These are phyloP conservation scores for Cyphellophora attinorum DNA, from an alignment of 2,329 filamentous ascomycete species.

Conservation along the genomic window DNA sequence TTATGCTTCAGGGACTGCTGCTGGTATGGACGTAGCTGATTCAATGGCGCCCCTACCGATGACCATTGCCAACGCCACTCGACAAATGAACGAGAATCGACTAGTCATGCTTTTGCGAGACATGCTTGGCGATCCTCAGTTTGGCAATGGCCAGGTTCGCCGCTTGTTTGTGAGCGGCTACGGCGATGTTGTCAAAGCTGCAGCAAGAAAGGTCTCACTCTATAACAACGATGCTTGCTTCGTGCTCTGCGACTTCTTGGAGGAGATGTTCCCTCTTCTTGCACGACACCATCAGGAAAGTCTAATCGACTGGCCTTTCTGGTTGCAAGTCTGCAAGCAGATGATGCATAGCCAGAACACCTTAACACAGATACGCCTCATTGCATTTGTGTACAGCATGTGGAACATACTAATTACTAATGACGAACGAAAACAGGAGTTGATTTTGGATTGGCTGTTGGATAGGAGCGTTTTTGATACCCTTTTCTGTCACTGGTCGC, in stretches of 20 bases:
- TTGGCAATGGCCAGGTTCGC: conserved; percentile 45
- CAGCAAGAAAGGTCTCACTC: conserved; percentile 64
- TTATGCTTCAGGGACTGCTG: conserved; percentile 43
- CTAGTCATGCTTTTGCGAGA: conserved; percentile 75
- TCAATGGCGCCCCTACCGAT: conserved; percentile 55
- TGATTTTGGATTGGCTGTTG: conserved; percentile 69
- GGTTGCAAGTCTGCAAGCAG: conserved; percentile 68
- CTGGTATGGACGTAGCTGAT: conserved; percentile 57
- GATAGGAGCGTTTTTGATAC: conserved; percentile 65
- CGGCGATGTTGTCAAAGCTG: conserved; percentile 61
- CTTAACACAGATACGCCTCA: conserved; percentile 76
- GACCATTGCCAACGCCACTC: conserved; percentile 59
- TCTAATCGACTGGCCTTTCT: conserved; percentile 71
- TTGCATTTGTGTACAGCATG: conserved; percentile 69
- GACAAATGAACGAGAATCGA: conserved; percentile 81
- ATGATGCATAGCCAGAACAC: conserved; percentile 80
- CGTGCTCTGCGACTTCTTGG: conserved; percentile 81
- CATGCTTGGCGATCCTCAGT: conserved; percentile 56
- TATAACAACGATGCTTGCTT: conserved; percentile 80
- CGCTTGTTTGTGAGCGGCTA: conserved; percentile 70
- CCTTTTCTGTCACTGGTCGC: conserved; percentile 89
- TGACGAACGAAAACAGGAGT: conserved; percentile 54
- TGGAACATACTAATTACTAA: conserved; percentile 66
- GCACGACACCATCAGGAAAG: conserved; percentile 47
- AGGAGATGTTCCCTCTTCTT: conserved; percentile 65